Evolutionary conservation across 495 filamentous ascomycete genomes (phyloP), one percentile per base, ranked within the genome.

Genomic region (Hypomontagnella monticulosa): DNA sequence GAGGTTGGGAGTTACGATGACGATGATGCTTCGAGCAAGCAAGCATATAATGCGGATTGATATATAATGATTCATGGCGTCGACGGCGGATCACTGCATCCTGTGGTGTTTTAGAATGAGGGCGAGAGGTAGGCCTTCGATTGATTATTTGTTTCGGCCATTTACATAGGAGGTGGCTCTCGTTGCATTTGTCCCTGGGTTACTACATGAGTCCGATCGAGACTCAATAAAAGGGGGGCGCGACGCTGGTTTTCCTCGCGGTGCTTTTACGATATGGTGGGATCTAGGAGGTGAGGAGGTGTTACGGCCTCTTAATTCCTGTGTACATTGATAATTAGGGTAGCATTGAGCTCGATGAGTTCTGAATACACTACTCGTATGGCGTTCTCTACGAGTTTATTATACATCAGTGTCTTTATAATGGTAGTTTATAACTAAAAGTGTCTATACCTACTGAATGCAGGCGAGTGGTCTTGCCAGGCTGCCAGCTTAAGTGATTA

Each of bases 1-100:
- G 2, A 19, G n/a, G 48, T 10, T 36, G 15, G 23, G 34, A 57
- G 54, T 44, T 27, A 15, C 32, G 14, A 12, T 20, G 38, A 57
- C 38, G 42, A 14, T 43, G 6, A 27, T 27, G 23, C 23, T 3
- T 6, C 23, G 23, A 27, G 23, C 23, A 27, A 27, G 0, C 20
- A 27, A 23, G 36, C 38, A 23, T 44, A 36, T 51, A 38, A 52
- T n/a, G 40, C 37, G 48, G 33, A 27, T 3, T 27, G 23, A 23
- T 54, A 58, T 41, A 58, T 57, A 44, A 61, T 52, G 58, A 58
- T 30, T 8, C n/a, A 60, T 49, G 65, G 58, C 19, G 48, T 58
- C 30, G 49, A 51, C 27, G 49, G 51, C 27, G 59, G 53, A 60
- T 56, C 50, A 64, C 41, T 59, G 44, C 54, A 64, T 63, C 44